Base-by-base conservation (phyloP, 2,329 filamentous ascomycete genomes). In the Cladophialophora yegresii region DNA sequence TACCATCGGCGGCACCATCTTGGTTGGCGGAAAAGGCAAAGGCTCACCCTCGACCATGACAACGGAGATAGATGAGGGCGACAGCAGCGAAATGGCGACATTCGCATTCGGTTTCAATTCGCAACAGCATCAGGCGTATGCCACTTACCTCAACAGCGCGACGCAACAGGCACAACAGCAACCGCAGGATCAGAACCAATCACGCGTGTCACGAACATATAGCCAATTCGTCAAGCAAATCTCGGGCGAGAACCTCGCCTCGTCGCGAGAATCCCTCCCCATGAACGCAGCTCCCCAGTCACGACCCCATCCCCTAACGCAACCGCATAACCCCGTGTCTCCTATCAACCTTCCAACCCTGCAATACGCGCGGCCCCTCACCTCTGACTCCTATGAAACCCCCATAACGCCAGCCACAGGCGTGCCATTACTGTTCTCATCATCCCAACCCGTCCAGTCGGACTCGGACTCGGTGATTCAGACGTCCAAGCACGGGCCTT, bases 31-130 rank as follows among this genome's bases (percentile, higher is more conserved):
- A 4, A 60, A 60, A 50, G 50, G 51, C 20, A 61, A 60, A 45
- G 54, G 50, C 10, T 66, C 61, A 4, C 58, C 63, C 8, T 61
- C 56, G 9, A 57, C 50, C 28, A 32, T 58, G 9, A 33, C 56
- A 36, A 33, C 36, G 13, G 49, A 60, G 28, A 49, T 28, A 8
- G 36, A 50, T 20, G 43, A 47, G 43, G 51, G 51, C 1, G 33
- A 54, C 13, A 58, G 64, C 58, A 55, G 54, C 28, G 64, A 64
- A 40, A 64, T 62, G 61, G 50, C 61, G 8, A 64, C 61, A 6
- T 66, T 66, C 33, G 57, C 57, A 13, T 61, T 66, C 51, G 61
- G 64, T 58, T 66, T 66, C 40, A 62, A 64, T n/a, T 66, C 64
- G 16, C 58, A 61, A 32, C 54, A 55, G 23, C 61, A 63, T 32